Base-by-base conservation (phyloP, 345 rosid genomes). In the Arabis alpina region DNA sequence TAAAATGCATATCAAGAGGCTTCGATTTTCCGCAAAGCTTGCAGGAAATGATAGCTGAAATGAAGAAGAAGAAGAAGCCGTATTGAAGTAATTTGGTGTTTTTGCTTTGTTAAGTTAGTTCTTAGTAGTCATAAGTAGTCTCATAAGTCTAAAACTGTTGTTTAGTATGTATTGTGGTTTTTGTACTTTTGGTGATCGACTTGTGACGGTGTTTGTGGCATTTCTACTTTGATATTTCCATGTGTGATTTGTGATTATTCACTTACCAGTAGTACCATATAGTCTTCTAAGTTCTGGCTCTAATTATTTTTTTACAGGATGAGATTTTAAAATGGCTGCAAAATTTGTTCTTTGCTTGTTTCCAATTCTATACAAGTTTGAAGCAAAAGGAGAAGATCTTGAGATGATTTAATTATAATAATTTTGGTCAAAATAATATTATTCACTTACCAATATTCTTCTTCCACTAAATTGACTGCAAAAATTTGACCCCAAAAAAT, bases 21-120 rank as follows among this genome's bases (percentile, higher is more conserved):
- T 64, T 56, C 16, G 60, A 10, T 54, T 48, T n/a, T 19, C 39
- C 2, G 27, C 66, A n/a, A 48, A 73, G 28, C 66, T 73, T 57
- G 77, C 58, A 40, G 66, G 25, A 28, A 40, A 30, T 36, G 13
- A 15, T 30, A 34, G 49, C 11, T 72, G 44, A 71, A 61, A 39
- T 16, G 10, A 48, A 49, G 61, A 27, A 32, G 36, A 32, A 6
- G 37, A 28, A 27, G 30, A 40, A 32, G 24, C 54, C 25, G 41
- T 34, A 34, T 48, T 61, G 39, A 16, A 39, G 11, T 8, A 49
- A 30, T 42, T 42, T 65, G 49, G 24, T 64, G 68, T 48, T 47
- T 48, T 47, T 16, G 32, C 4, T 34, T 36, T 49, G 16, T 19
- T 58, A 36, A 36, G 34, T 37, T 64, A 7, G 39, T 25, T 53